These are phyloP conservation scores for Raffaelea albimanens DNA, from an alignment of 2,329 filamentous ascomycete species.

Conservation along the genomic window DNA sequence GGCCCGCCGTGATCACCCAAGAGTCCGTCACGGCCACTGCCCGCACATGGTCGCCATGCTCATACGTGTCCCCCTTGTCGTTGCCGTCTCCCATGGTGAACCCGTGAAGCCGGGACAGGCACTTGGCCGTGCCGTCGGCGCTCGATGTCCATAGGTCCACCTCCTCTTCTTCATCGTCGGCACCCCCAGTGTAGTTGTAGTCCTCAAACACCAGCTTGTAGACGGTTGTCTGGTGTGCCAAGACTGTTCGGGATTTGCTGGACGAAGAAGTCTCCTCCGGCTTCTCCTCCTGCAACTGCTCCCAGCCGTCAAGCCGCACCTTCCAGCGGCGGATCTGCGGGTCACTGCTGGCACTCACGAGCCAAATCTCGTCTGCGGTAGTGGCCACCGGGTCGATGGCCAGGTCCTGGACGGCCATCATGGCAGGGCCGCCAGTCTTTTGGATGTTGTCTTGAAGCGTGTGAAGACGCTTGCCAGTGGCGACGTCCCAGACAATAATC, in stretches of 20 bases:
- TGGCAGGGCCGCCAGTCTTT: constrained; percentile 33
- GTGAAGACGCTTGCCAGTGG: constrained; percentile 59
- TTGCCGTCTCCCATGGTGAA: constrained; percentile 31
- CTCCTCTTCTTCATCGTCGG: constrained; percentile 46
- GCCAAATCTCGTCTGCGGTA: constrained; percentile 36
- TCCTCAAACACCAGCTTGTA: constrained; percentile 61
- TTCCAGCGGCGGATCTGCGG: constrained; percentile 72
- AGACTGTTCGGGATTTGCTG: constrained; percentile 39
- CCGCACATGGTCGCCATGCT: constrained; percentile 84
- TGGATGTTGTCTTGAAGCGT: constrained; percentile 55
- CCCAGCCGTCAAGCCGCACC: constrained; percentile 41
- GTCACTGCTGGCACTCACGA: constrained; percentile 76
- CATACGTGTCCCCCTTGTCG: constrained; percentile 54
- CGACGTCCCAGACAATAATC: constrained; percentile 74
- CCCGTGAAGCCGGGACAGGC: constrained; percentile 56
- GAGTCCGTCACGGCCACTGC: constrained; percentile 66
- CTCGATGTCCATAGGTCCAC: constrained; percentile 87
- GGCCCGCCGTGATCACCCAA: constrained; percentile 78
- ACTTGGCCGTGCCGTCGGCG: constrained; percentile 80
- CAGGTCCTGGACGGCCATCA: constrained; percentile 74
- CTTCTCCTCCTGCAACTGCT: constrained; percentile 34
- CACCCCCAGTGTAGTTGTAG: constrained; percentile 4
- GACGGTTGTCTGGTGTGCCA: constrained; percentile 84
- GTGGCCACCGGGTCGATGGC: constrained; percentile 60
- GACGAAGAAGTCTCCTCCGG: constrained; percentile 6